A percentile compares a stretch with the other conserved stretches of the same genome.
These are phyloP conservation scores for Paecilomyces fulvus DNA, from an alignment of 2,329 filamentous ascomycete genomes.

Conservation along the genomic window DNA sequence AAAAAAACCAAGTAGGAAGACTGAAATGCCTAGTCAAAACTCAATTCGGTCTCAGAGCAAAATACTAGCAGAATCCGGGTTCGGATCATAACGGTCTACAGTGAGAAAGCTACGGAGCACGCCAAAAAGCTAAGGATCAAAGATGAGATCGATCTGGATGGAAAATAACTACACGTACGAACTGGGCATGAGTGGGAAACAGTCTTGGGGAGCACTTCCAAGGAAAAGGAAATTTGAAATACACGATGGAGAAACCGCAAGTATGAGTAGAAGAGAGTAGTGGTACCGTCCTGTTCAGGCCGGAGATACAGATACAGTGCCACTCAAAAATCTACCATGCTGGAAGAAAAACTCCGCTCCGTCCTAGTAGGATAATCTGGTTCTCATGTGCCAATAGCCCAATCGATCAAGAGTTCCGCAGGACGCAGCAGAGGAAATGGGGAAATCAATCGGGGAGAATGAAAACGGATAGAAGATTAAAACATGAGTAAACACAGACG, in stretches of 20 bases:
- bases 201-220: not conserved
- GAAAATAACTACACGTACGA: not conserved
- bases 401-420: not conserved
- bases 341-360: not conserved
- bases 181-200: not conserved
- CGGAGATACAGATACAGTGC: not conserved
- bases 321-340: not conserved
- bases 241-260: not conserved
- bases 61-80: no score
- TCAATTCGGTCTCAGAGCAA: no score
- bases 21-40: no score
- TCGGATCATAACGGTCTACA: no score
- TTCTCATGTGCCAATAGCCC: not conserved
- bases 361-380: not conserved
- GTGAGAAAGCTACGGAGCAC: no score
- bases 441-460: not conserved
- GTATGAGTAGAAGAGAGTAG: not conserved
- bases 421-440: not conserved
- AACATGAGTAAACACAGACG: constrained; percentile 1
- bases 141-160: not conserved
- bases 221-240: not conserved
- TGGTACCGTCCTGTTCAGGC: not conserved
- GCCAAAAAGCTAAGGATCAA: not conserved
- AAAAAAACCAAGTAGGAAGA: no score
- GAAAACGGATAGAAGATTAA: constrained; percentile 1